Evolutionary conservation across 228 moss, liverwort and hornwort genomes (phyloP), one percentile per base, ranked within the genome.

Genomic region (Sphagnum fallax): DNA sequence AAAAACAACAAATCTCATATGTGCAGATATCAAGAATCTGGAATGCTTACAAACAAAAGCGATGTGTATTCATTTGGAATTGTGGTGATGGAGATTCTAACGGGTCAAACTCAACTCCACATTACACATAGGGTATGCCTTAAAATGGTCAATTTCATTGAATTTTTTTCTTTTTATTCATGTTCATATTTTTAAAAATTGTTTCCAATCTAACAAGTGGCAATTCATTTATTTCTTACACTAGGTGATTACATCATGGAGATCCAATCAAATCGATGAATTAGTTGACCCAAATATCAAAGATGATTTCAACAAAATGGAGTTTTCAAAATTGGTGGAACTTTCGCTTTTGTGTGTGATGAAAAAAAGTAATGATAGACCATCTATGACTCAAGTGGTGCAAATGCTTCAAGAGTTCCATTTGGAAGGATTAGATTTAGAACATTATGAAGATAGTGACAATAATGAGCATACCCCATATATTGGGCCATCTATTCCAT

Each of bases 61-160:
- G 89, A 89, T 61, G 80, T 90, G 16, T 84, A 90, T 65, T 81
- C 82, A 50, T 87, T 84, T 64, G 87, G 89, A 67, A 72, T 87
- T 15, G 78, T 87, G 48, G 60, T 87, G 55, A 76, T 90, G 62
- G 82, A 90, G 60, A 75, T 90, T 9, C 68, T 87, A 6, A 84
- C 84, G 6, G 87, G 84, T 52, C 72, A 75, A 64, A 66, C 72
- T 70, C 75, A 80, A 11, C 61, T 4, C 52, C 10, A 58, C 68
- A 67, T 66, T 50, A 4, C 8, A 66, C 69, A 77, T 59, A 64
- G 65, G 69, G 74, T 73, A 67, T 1, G 32, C 32, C 32, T 32
- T 73, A 67, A 66, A 71, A 69, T 47, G 65, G 48, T 9, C 47
- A 51, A 51, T 18, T 50, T 10, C 67, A 52, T 49, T 66, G 18